These are phyloP conservation scores for Coleophoma cylindrospora DNA, from an alignment of 2,329 filamentous ascomycete species.

Conservation along the genomic window DNA sequence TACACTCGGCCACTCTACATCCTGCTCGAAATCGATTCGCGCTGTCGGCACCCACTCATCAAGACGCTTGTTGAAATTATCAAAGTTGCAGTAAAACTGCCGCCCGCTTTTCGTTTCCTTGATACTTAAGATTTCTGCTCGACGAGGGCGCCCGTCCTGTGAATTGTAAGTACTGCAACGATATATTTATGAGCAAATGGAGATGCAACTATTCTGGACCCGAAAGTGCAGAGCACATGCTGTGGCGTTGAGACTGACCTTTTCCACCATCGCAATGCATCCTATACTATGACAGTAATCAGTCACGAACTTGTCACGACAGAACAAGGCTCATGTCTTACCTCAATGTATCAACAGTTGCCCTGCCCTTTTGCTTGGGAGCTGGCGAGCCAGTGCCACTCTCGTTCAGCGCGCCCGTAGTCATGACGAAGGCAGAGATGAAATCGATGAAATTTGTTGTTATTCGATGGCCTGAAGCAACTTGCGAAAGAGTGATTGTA, in stretches of 20 bases:
- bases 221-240: no score
- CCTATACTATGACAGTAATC: constrained; percentile 21
- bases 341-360: constrained; percentile 80
- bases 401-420: constrained; percentile 43
- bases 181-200: background rate
- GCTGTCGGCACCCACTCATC: constrained; percentile 83
- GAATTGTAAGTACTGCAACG: background rate
- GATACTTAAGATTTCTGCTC: constrained; percentile 95
- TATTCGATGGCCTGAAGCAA: constrained; percentile 7
- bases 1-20: constrained; percentile 94
- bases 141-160: constrained; percentile 77
- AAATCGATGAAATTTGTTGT: constrained; percentile 17
- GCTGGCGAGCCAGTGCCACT: constrained; percentile 50
- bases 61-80: constrained; percentile 89
- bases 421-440: constrained; percentile 42
- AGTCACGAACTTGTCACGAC: background rate
- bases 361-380: constrained; percentile 68
- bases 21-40: constrained; percentile 79
- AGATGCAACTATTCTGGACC: no score
- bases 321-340: constrained; percentile 35
- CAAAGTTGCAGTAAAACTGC: constrained; percentile 94
- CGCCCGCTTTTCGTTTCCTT: constrained; percentile 83
- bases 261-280: constrained; percentile 29
- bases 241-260: constrained; percentile 17
- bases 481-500: constrained; percentile 1